phyloP scores from a whole-genome alignment of 1,284 basidiomycete species.

The Gomphus bonarii region DNA sequence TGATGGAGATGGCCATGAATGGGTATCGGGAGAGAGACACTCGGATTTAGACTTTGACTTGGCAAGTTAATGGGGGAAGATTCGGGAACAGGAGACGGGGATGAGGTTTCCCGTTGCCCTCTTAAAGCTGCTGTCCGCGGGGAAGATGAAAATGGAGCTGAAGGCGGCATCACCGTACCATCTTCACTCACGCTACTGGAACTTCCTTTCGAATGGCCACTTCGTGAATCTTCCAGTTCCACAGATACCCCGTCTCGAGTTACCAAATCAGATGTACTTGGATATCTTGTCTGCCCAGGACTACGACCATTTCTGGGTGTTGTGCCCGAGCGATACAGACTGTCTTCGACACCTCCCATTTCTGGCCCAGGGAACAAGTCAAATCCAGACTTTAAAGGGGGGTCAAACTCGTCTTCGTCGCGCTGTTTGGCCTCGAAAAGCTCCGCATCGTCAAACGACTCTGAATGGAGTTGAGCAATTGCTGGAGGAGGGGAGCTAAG shows the following conservation, averaged over 20 bases:
- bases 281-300: not conserved
- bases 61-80: not conserved
- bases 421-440: not conserved
- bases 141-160: not conserved
- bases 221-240: not conserved
- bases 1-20: slow-evolving; percentile 6
- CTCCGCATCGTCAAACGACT: not conserved
- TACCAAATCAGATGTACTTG: not conserved
- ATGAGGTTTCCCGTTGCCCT: not conserved
- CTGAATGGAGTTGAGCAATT: not conserved
- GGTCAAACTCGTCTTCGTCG: not conserved
- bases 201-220: slow-evolving; percentile 5
- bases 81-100: not conserved
- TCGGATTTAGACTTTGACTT: not conserved
- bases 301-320: not conserved
- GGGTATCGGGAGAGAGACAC: not conserved
- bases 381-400: not conserved
- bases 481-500: not conserved
- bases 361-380: not conserved
- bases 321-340: not conserved
- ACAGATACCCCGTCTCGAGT: not conserved
- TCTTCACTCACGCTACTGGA: slow-evolving; percentile 9
- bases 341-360: not conserved
- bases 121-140: not conserved
- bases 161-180: slow-evolving; percentile 5